A percentile compares a stretch with the other conserved stretches of the same genome.
Conservation (phyloP, 2,329 filamentous ascomycete genomes). For the Fusarium buharicum region DNA sequence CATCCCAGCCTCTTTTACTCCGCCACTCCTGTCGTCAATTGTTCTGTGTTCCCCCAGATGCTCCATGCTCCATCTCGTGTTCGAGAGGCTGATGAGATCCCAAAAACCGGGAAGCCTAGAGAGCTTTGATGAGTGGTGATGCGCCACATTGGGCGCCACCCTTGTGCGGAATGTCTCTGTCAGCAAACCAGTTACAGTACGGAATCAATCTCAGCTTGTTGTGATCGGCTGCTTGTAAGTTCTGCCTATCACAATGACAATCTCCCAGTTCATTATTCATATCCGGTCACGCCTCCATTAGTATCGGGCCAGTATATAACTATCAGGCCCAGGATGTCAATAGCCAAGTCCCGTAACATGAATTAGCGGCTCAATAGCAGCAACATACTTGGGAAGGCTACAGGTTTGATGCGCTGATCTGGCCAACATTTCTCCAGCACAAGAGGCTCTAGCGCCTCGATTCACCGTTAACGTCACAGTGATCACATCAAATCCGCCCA, state of each 20-base stretch:
- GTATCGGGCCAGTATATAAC: slow-evolving; percentile 1
- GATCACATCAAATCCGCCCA: slow-evolving; percentile 34
- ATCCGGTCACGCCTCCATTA: slow-evolving; percentile 8
- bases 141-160: slow-evolving; percentile 39
- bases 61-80: slow-evolving; percentile 25
- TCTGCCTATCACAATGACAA: slow-evolving; percentile 15
- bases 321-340: background rate
- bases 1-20: slow-evolving; percentile 27
- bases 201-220: slow-evolving; percentile 6
- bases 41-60: slow-evolving; percentile 14
- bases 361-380: slow-evolving; percentile 20
- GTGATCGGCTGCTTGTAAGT: slow-evolving; percentile 1
- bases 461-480: slow-evolving; percentile 42
- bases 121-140: slow-evolving; percentile 22
- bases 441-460: slow-evolving; percentile 34
- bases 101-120: slow-evolving; percentile 20
- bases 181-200: slow-evolving; percentile 20
- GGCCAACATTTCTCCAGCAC: slow-evolving; percentile 17
- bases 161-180: slow-evolving; percentile 27
- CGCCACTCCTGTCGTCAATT: slow-evolving; percentile 35
- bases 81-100: slow-evolving; percentile 20
- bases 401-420: slow-evolving; percentile 29
- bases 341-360: slow-evolving; percentile 7
- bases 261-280: slow-evolving; percentile 9
- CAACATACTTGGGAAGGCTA: slow-evolving; percentile 15